Base-by-base conservation (phyloP, 257 asterid species). In the Solanum chmielewskii region DNA sequence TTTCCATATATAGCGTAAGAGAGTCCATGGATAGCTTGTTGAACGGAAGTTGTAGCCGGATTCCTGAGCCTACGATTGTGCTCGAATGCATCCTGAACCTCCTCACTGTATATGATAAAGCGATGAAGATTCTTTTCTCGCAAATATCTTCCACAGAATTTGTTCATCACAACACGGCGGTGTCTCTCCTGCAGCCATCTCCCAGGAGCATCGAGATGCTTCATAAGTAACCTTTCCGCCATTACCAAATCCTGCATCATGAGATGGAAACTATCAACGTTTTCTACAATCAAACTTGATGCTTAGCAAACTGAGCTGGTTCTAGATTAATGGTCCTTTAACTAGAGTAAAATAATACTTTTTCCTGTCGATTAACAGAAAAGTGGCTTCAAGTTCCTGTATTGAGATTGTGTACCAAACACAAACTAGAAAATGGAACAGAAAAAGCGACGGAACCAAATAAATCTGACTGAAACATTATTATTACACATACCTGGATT, bases 151-250 rank as follows among this genome's bases (percentile, higher is more conserved):
- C 99, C 99, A 3, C 99, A 97, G 88, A 95, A 96, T 91, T 97
- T 97, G 94, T 97, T 97, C 99, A 97, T 97, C 52, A 97, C 91
- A 12, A 96, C 83, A 31, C 94, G 88, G 0, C 99, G 91, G 92
- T 97, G 99, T 88, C 87, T 94, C 89, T 95, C 99, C 74, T 94
- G 96, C 83, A 97, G 35, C 99, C 99, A 96, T 90, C 91, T 93
- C 31, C 99, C 99, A 0, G 99, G 99, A 77, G 99, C 99, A 87
- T 97, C 99, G 25, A 97, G 90, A 89, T 97, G 99, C 93, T 97
- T 97, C 98, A 97, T 93, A 2, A 97, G 98, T 90, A 96, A 86
- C 89, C 98, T 94, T 93, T 97, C 99, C 0, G 99, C 99, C 98
- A 97, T 90, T 87, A 95, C 98, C 83, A 97, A 95, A 89, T 97